Evolutionary conservation across 2,329 filamentous ascomycete genomes (phyloP), one percentile per base, ranked within the genome.

Genomic region (Ophiostoma ulmi): DNA sequence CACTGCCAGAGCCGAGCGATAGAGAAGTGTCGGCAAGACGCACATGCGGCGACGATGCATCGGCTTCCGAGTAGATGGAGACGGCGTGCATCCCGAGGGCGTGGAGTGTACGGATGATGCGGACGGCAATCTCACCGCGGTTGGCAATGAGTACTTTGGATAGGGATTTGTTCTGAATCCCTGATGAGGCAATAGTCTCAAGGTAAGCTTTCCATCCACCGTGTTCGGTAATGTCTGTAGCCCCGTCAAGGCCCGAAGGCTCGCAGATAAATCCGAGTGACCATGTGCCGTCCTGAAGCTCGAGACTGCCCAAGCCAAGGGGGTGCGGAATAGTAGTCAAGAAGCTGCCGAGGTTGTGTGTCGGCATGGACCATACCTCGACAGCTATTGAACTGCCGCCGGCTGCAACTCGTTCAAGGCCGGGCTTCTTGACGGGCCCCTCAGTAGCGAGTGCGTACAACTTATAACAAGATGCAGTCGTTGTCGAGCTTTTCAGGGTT

Each of bases 221-320:
- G 52, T 76, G 76, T 0, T 67, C 67, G 0, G 77, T 80, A 31
- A 80, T 78, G 35, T 80, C 79, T 0, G 70, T 70, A 0, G 78
- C 78, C 39, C 72, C 74, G 0, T 74, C 73, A 1, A 80, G 70
- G 0, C 78, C 79, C 4, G 75, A 69, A 1, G 78, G 78, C 71
- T 81, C 79, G 55, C 80, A 81, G 1, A 81, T 75, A 63, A 81
- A 80, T 0, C 80, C 79, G 17, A 71, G 76, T 5, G 78, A 75
- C 80, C 79, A 81, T 6, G 74, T 73, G 1, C 77, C 77, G 55
- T 80, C 75, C 0, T 67, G 52, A 0, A 81, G 75, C 73, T 81
- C 78, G 14, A 81, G 69, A 0, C 76, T 78, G 1, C 80, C 80
- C 7, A 81, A 76, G 5, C 75, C 77, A 0, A 81, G 75, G 2